These are phyloP conservation scores for Wallacemonas sp. DNA, from an alignment of 208 protist species.

Conservation along the genomic window DNA sequence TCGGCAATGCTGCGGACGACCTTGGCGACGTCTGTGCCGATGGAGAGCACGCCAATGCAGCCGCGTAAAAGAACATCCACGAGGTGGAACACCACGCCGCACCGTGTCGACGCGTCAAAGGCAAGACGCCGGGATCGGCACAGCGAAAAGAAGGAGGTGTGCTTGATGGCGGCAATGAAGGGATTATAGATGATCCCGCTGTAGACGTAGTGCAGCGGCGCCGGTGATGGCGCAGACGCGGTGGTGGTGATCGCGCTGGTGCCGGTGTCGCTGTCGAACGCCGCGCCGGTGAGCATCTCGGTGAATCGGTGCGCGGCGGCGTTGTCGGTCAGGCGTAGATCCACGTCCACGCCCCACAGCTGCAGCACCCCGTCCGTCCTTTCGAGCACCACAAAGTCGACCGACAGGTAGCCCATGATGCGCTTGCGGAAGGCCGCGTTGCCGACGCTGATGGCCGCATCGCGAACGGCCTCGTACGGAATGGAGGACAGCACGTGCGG, in stretches of 20 bases:
- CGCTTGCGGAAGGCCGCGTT: slow-evolving; percentile 74
- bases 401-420: slow-evolving; percentile 88
- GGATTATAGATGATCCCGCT: slow-evolving; percentile 90
- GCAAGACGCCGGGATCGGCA: slow-evolving; percentile 74
- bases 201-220: slow-evolving; percentile 72
- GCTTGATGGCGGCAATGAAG: slow-evolving; percentile 78
- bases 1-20: slow-evolving; percentile 58
- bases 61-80: slow-evolving; percentile 78
- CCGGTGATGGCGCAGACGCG: neutral
- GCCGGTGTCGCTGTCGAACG: neutral
- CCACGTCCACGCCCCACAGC: slow-evolving; percentile 92
- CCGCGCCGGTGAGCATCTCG: slow-evolving; percentile 24
- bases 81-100: slow-evolving; percentile 86
- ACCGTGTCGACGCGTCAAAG: slow-evolving; percentile 55
- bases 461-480: slow-evolving; percentile 61
- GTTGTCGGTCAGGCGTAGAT: slow-evolving; percentile 83
- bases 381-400: slow-evolving; percentile 83
- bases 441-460: slow-evolving; percentile 71
- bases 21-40: slow-evolving; percentile 41
- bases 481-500: slow-evolving; percentile 41
- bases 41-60: slow-evolving; percentile 81
- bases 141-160: slow-evolving; percentile 81
- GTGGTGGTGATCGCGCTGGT: neutral
- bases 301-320: slow-evolving; percentile 74
- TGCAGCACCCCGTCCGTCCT: slow-evolving; percentile 19